Conservation (phyloP, 495 filamentous ascomycete genomes). For the Parmelia sp. region DNA sequence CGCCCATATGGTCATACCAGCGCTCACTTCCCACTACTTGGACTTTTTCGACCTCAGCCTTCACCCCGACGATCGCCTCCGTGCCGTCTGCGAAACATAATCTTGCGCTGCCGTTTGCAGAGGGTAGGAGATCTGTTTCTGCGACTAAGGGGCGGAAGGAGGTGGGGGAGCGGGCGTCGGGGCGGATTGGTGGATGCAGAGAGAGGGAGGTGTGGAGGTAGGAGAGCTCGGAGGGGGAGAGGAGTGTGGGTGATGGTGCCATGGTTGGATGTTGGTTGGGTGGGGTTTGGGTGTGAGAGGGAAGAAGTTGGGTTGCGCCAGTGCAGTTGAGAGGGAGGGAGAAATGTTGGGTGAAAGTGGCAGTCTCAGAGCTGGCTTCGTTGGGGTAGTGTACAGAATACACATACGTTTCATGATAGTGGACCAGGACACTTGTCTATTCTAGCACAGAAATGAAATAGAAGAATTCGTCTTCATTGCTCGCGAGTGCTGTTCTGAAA, state of each 20-base stretch:
- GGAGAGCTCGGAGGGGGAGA: conserved; percentile 92
- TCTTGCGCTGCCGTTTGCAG: conserved; percentile 84
- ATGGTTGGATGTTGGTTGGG: neutral
- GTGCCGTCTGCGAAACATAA: conserved; percentile 92
- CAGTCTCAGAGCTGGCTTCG: neutral
- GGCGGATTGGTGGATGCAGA: conserved; percentile 73
- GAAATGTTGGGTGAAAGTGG: neutral
- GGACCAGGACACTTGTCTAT: no score
- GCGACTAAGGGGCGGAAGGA: conserved; percentile 88
- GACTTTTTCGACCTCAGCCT: conserved; percentile 82
- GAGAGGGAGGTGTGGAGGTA: conserved; percentile 88
- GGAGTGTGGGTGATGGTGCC: conserved; percentile 26
- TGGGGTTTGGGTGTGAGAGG: neutral
- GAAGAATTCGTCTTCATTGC: neutral
- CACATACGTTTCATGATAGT: no score
- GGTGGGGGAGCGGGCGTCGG: conserved; percentile 72
- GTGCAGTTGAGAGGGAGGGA: neutral
- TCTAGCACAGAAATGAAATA: no score
- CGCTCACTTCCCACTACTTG: conserved; percentile 17
- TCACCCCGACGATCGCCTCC: conserved; percentile 91
- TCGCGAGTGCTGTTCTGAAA: neutral
- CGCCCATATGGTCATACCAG: conserved; percentile 5
- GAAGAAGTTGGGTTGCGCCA: neutral
- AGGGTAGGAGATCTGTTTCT: conserved; percentile 82
- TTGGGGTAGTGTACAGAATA: no score